Base-by-base conservation (phyloP, 2,329 filamentous ascomycete species). In the Rachicladosporium sp. region DNA sequence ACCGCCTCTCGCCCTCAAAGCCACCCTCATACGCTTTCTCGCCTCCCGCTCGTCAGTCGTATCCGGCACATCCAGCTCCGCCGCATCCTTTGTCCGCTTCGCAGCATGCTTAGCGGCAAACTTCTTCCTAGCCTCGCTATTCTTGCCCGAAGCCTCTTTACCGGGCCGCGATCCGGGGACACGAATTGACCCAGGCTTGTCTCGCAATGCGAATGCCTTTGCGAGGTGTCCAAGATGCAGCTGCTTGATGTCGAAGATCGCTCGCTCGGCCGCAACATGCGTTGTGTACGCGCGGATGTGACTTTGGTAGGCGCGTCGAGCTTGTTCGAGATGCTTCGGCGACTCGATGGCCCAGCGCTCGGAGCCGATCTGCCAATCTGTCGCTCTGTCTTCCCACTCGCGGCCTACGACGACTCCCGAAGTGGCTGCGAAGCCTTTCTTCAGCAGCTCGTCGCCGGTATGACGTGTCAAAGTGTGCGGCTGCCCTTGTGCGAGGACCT, bases 221-320 rank as follows among this genome's bases (percentile, higher is more conserved):
- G 89, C 89, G 48, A 91, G 68, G 67, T 98, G 91, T 3, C 91
- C 91, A 6, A 96, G 66, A 59, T 98, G 91, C 35, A 98, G 66
- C 53, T 84, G 76, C 44, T 85, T 87, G 61, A 95, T 93, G 59
- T 96, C 84, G 59, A 98, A 98, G 57, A 82, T 88, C 38, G 69
- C 68, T 38, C 91, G 74, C 65, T 98, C 91, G 33, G 80, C 79
- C 23, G 83, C 80, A 21, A 89, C 76, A 61, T 98, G 91, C 0
- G 91, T 98, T 2, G 91, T 87, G 59, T 98, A 98, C 1, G 91
- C 91, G 40, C 91, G 74, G 40, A 98, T 80, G 55, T 96, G 88
- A 37, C 84, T 91, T 56, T 93, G 86, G 66, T 84, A 98, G 0
- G 81, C 91, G 49, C 84, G 78, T 12, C 86, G 76, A 0, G 83